Base-by-base conservation (phyloP, 2,329 filamentous ascomycete genomes). In the Pseudopyrenochaeta lycopersici region DNA sequence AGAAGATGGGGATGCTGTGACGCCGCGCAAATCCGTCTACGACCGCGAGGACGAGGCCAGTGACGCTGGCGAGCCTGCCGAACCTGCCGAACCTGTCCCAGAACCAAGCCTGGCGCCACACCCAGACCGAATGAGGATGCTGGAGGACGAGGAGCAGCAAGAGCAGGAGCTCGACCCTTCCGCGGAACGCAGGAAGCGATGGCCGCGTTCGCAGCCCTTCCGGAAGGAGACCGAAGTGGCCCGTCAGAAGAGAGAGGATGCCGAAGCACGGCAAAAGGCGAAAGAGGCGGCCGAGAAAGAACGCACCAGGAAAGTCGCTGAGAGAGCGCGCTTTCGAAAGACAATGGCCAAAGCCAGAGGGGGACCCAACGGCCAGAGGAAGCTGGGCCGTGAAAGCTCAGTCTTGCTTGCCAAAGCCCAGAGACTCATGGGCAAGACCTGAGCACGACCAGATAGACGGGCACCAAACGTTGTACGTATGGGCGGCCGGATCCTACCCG, bases 311-410 rank as follows among this genome's bases (percentile, higher is more conserved):
- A 81, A 78, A 57, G 60, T 78, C 1, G 86, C 84, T 63, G 86
- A 88, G 59, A 85, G 91, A 74, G 88, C 90, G 60, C 89, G 88
- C 73, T 91, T 93, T 46, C 81, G 88, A 40, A 83, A 82, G 63
- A 82, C 83, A 1, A 88, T 89, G 85, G 78, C 82, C 0, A 86
- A 85, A 70, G 86, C 86, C 6, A 79, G 80, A 64, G 86, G 85
- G 11, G 86, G 88, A 31, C 74, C 81, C 64, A 85, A 89, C 73
- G 91, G 91, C 10, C 88, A 90, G 78, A 85, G 89, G 74, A 93
- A 91, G 78, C 75, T 97, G 42, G 92, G 92, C 1, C 83, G 91
- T 56, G 92, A 96, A 80, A 93, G 92, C 66, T 84, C 83, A 30
- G 82, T 94, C 32, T 67, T 97, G 65, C 78, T 97, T 50, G 89